phyloP scores from a whole-genome alignment of 2,329 filamentous ascomycete genomes.

The Juglanconis oblonga region DNA sequence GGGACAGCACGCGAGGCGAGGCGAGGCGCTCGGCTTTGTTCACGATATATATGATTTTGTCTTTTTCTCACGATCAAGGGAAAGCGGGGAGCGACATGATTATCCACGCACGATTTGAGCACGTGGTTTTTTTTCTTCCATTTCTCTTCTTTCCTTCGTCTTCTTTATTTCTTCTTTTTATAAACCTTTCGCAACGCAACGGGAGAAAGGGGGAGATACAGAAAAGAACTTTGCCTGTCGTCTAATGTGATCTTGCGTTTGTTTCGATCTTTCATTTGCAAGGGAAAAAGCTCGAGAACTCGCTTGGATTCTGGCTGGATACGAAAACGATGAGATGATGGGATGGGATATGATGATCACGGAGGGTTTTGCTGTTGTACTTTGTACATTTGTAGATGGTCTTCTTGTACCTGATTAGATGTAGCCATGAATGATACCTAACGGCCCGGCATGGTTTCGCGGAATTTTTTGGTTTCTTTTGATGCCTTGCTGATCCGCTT shows the following conservation, averaged over 20 bases:
- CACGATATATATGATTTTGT: not conserved
- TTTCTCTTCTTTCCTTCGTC: not conserved
- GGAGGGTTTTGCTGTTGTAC: not conserved
- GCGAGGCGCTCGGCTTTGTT: too few species aligned
- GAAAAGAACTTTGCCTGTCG: slow-evolving; percentile 2
- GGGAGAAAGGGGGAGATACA: slow-evolving; percentile 10
- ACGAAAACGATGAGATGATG: not conserved
- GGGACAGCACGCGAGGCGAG: too few species aligned
- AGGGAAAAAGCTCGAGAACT: too few species aligned
- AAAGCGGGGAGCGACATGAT: not conserved
- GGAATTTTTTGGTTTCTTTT: not conserved
- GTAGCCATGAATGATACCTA: slow-evolving; percentile 8
- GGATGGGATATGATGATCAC: not conserved
- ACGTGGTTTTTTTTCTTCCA: not conserved
- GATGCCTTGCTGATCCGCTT: not conserved
- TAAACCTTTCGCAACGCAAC: not conserved
- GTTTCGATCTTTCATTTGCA: too few species aligned
- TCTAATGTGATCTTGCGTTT: not conserved
- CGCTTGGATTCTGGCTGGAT: not conserved
- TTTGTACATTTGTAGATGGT: slow-evolving; percentile 9
- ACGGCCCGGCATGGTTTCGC: not conserved
- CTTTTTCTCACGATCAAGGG: not conserved
- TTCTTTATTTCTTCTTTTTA: too few species aligned
- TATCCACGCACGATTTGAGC: not conserved
- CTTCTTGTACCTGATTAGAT: slow-evolving; percentile 6